phyloP scores from a whole-genome alignment of 139 green algal genomes.

The Closterium sp. region DNA sequence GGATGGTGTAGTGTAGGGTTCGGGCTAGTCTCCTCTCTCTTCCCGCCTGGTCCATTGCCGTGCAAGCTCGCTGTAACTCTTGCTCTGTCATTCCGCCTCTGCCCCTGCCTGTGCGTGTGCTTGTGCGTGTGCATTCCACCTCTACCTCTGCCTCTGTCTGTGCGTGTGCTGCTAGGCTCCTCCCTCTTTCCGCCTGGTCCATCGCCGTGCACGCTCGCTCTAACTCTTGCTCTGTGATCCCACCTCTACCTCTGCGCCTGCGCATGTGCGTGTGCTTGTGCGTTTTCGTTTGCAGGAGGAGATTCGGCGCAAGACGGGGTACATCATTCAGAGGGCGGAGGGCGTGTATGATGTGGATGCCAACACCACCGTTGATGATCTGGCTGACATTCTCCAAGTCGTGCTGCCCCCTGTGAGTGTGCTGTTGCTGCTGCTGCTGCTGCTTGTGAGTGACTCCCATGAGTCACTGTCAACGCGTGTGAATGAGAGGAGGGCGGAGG shows the following conservation, averaged over 20 bases:
- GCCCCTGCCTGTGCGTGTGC: neutral
- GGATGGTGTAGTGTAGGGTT: neutral
- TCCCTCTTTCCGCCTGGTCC: no score
- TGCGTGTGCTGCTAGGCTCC: no score
- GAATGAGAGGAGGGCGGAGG: conserved; percentile 11
- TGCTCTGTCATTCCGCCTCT: neutral
- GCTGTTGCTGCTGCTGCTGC: conserved; percentile 33
- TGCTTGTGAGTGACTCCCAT: no score
- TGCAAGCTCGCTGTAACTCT: neutral
- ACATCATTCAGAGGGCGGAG: conserved; percentile 30
- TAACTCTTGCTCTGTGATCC: no score
- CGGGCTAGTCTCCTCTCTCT: no score
- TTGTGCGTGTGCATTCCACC: neutral
- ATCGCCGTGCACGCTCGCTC: no score
- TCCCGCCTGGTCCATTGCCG: neutral
- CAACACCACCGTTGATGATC: conserved; percentile 51
- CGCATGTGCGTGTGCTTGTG: neutral
- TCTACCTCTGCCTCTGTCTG: no score
- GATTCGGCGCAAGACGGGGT: conserved; percentile 45
- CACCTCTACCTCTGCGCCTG: neutral
- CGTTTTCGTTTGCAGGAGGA: conserved; percentile 5
- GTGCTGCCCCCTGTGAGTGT: conserved; percentile 34
- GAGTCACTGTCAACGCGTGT: no score
- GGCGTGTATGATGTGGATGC: conserved; percentile 55
- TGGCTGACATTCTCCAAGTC: conserved; percentile 41